A percentile compares a stretch with the other conserved stretches of the same genome.
Evolutionary conservation across 345 rosid species (phyloP).

Genomic region (Aegle marmelos): DNA sequence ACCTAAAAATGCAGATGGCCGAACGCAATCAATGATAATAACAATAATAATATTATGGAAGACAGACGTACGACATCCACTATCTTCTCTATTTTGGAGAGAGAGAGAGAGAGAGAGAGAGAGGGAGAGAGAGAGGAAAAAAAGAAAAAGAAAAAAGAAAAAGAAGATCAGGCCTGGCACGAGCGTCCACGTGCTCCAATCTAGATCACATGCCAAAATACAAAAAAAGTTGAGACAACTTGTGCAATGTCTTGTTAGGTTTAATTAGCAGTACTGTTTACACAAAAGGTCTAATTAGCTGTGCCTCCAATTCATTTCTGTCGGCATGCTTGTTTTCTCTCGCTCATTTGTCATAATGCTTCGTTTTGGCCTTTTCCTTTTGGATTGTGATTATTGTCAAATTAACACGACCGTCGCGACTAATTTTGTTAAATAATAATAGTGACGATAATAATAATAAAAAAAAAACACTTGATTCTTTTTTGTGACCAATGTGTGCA

Average conservation of each 20-base stretch:
- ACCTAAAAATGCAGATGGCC: conserved; percentile 18
- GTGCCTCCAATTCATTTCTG: background rate
- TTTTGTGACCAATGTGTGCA: too few relatives aligned
- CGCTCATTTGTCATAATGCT: background rate
- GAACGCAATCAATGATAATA: background rate
- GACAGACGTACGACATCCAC: conserved; percentile 15
- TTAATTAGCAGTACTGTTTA: too few relatives aligned
- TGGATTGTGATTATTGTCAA: background rate
- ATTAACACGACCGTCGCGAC: too few relatives aligned
- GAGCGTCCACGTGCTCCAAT: background rate
- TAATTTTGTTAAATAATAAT: too few relatives aligned
- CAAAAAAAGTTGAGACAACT: background rate
- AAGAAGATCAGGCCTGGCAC: background rate
- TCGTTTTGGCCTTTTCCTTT: background rate
- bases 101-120: background rate
- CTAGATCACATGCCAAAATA: background rate
- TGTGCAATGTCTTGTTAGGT: background rate
- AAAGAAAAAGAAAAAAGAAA: background rate
- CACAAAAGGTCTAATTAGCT: background rate
- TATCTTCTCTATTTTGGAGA: background rate
- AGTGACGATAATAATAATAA: too few relatives aligned
- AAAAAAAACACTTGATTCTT: too few relatives aligned
- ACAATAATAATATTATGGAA: background rate
- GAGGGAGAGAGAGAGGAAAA: background rate
- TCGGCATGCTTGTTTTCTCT: background rate